These are phyloP conservation scores for Cordia subcordata DNA, from an alignment of 257 asterid species.

Conservation along the genomic window DNA sequence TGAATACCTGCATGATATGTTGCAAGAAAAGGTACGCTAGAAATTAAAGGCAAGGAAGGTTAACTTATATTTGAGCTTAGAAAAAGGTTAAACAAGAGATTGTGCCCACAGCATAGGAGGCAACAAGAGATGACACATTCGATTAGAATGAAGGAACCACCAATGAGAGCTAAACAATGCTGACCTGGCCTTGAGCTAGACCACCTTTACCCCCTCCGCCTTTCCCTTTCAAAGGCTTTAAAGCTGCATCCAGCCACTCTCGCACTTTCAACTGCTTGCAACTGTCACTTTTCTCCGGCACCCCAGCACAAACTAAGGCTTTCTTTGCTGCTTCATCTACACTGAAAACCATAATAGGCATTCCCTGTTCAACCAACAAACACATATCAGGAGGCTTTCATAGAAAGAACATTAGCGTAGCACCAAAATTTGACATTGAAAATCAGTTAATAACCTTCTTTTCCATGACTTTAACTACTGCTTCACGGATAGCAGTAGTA, in stretches of 20 bases:
- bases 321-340: conserved; percentile 66
- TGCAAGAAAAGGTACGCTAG: no score
- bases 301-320: conserved; percentile 95
- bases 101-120: no score
- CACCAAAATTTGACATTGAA: background rate
- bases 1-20: no score
- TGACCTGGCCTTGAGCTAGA: conserved; percentile 95
- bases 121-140: background rate
- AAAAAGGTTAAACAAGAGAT: background rate
- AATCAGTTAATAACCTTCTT: conserved; percentile 50
- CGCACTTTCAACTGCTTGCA: conserved; percentile 54
- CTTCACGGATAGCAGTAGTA: conserved; percentile 96
- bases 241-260: conserved; percentile 76
- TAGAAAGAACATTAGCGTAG: background rate
- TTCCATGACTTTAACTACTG: conserved; percentile 91
- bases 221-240: conserved; percentile 72
- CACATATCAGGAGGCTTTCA: background rate
- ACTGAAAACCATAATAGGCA: conserved; percentile 81
- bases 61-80: no score
- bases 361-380: conserved; percentile 44
- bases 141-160: background rate
- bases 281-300: conserved; percentile 68
- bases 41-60: no score
- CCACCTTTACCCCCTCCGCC: conserved; percentile 99
- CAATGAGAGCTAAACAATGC: conserved; percentile 1